A percentile compares a stretch with the other conserved stretches of the same genome.
These are phyloP conservation scores for Entamoeba nuttalli DNA, from an alignment of 208 protist species.

Conservation along the genomic window DNA sequence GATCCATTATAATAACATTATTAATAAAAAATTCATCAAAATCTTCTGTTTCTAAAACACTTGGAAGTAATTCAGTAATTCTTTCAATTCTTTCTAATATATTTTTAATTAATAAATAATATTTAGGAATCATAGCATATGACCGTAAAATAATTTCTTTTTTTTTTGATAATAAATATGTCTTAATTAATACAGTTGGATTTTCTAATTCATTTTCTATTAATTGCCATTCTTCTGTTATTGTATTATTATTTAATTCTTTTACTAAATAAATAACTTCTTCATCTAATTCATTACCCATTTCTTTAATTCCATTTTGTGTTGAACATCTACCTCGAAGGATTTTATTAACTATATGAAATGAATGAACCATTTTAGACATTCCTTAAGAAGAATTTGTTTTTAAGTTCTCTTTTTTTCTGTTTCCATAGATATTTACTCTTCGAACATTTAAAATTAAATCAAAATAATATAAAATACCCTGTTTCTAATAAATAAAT, in stretches of 20 bases:
- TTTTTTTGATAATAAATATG: not conserved
- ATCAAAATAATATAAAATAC: too few relatives aligned
- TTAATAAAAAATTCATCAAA: not conserved
- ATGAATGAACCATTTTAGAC: not conserved
- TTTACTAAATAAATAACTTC: not conserved
- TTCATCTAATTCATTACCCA: not conserved
- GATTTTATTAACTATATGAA: not conserved
- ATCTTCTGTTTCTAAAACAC: not conserved
- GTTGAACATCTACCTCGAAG: not conserved
- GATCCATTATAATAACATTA: not conserved
- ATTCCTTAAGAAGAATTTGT: too few relatives aligned
- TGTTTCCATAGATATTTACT: too few relatives aligned
- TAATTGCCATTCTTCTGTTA: not conserved
- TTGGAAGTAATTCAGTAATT: not conserved
- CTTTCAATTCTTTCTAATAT: not conserved
- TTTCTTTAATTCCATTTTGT: not conserved
- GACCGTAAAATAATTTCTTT: not conserved
- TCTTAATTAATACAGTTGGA: not conserved
- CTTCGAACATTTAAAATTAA: too few relatives aligned
- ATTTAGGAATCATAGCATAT: not conserved
- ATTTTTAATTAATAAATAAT: not conserved
- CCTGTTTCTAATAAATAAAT: too few relatives aligned
- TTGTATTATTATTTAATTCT: not conserved
- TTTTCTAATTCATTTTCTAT: not conserved
- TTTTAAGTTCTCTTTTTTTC: too few relatives aligned